A percentile compares a stretch with the other conserved stretches of the same genome.
Conservation (phyloP, 2,329 filamentous ascomycete genomes). For the Sordariomycetes sp. region DNA sequence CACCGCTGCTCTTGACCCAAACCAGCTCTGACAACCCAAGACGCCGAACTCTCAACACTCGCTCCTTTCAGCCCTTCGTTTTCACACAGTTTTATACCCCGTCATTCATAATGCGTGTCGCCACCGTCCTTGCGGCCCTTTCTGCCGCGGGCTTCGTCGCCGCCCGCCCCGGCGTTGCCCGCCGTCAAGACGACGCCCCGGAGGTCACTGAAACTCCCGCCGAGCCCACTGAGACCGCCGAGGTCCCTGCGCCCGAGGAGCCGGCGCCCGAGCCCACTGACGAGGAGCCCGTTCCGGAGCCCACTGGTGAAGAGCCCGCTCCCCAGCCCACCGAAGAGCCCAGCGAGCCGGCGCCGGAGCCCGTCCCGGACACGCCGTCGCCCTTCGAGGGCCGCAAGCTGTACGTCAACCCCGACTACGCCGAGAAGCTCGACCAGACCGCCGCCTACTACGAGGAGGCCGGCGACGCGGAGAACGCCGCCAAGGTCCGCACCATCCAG, state of each 20-base stretch:
- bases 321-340: background rate
- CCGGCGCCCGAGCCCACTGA: background rate
- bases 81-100: background rate
- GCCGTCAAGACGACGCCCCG: slow-evolving; percentile 3
- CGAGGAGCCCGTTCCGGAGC: background rate
- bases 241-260: background rate
- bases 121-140: slow-evolving; percentile 8
- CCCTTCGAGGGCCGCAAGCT: slow-evolving; percentile 37
- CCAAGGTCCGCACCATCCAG: slow-evolving; percentile 24
- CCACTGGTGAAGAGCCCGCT: background rate
- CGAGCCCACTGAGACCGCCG: background rate
- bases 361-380: slow-evolving; percentile 14
- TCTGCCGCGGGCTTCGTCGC: slow-evolving; percentile 8
- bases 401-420: slow-evolving; percentile 33
- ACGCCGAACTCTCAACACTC: background rate
- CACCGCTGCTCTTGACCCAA: background rate
- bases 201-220: background rate
- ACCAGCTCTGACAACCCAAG: background rate
- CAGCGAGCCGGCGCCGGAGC: background rate
- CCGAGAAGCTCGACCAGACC: slow-evolving; percentile 27
- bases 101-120: slow-evolving; percentile 7
- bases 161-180: slow-evolving; percentile 6
- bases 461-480: slow-evolving; percentile 24
- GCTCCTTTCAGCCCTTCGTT: background rate
- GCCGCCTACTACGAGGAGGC: slow-evolving; percentile 20